A percentile compares a stretch with the other conserved stretches of the same genome.
Conservation (phyloP, 345 rosid species). For the Murraya koenigii region DNA sequence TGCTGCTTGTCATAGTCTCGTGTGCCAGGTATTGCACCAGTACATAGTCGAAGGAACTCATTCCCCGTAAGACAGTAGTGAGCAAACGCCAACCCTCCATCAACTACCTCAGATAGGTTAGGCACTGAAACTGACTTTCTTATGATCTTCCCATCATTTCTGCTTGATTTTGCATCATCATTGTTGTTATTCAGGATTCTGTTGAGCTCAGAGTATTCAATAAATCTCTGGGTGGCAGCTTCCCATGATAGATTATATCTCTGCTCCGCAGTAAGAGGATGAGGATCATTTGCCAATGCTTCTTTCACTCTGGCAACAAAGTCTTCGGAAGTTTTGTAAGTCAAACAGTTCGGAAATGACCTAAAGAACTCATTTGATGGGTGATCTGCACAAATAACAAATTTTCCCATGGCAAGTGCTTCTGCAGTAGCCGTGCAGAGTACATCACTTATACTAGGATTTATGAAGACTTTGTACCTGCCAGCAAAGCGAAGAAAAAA, state of each 20-base stretch:
- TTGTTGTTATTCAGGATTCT: slow-evolving; percentile 39
- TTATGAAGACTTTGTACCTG: slow-evolving; percentile 98
- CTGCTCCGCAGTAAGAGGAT: slow-evolving; percentile 79
- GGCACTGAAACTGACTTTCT: slow-evolving; percentile 59
- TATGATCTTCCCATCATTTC: slow-evolving; percentile 26
- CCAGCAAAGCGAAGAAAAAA: slow-evolving; percentile 23
- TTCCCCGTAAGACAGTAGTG: slow-evolving; percentile 87
- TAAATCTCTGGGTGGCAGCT: slow-evolving; percentile 92
- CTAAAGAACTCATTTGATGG: slow-evolving; percentile 97
- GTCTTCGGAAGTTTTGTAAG: slow-evolving; percentile 85
- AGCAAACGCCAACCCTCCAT: slow-evolving; percentile 87
- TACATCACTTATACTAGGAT: slow-evolving; percentile 95
- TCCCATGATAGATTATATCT: slow-evolving; percentile 90
- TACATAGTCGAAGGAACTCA: slow-evolving; percentile 75
- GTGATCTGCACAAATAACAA: slow-evolving; percentile 94
- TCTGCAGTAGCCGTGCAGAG: slow-evolving; percentile 99
- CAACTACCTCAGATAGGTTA: slow-evolving; percentile 55
- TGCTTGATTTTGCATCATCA: slow-evolving; percentile 12
- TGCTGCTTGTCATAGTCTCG: slow-evolving; percentile 82
- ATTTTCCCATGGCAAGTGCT: slow-evolving; percentile 98
- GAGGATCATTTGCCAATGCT: slow-evolving; percentile 83
- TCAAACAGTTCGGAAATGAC: slow-evolving; percentile 90
- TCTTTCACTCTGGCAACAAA: slow-evolving; percentile 80
- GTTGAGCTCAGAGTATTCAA: slow-evolving; percentile 78
- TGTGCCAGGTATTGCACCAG: slow-evolving; percentile 84